Evolutionary conservation across 164 flowering plant genomes (phyloP).

Genomic region (Berberis vulgaris): DNA sequence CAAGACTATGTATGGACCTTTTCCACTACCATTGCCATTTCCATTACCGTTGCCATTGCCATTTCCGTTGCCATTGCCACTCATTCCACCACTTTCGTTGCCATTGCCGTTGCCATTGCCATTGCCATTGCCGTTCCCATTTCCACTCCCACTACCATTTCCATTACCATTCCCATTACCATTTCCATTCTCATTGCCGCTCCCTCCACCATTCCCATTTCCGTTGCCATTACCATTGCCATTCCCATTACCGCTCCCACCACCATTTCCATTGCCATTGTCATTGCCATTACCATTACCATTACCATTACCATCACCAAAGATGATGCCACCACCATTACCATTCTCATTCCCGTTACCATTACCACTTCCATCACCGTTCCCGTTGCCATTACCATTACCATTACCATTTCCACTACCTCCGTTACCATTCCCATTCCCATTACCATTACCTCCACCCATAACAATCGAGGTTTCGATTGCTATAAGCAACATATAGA

Average conservation of each 20-base stretch:
- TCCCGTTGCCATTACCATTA: not conserved
- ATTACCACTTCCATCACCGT: not conserved
- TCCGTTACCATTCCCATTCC: not conserved
- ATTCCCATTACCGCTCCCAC: not conserved
- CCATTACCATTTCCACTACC: constrained; percentile 10
- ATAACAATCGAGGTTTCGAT: constrained; percentile 7
- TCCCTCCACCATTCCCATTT: constrained; percentile 7
- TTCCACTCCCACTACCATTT: not conserved
- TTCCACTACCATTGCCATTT: constrained; percentile 9
- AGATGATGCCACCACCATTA: no score
- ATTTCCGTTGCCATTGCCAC: not conserved
- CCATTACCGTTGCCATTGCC: constrained; percentile 12
- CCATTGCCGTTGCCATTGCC: constrained; percentile 9
- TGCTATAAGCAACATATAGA: constrained; percentile 7
- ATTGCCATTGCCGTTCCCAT: constrained; percentile 10
- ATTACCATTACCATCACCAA: not conserved
- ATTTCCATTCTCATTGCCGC: constrained; percentile 4
- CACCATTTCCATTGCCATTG: not conserved
- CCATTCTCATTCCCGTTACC: constrained; percentile 7
- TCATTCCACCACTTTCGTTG: not conserved
- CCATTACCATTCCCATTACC: constrained; percentile 6
- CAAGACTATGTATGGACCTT: constrained; percentile 1
- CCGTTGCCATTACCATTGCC: constrained; percentile 12
- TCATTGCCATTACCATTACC: not conserved
- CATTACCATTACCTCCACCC: not conserved